These are phyloP conservation scores for Penicillium waksmanii DNA, from an alignment of 495 filamentous ascomycete species.

Conservation along the genomic window DNA sequence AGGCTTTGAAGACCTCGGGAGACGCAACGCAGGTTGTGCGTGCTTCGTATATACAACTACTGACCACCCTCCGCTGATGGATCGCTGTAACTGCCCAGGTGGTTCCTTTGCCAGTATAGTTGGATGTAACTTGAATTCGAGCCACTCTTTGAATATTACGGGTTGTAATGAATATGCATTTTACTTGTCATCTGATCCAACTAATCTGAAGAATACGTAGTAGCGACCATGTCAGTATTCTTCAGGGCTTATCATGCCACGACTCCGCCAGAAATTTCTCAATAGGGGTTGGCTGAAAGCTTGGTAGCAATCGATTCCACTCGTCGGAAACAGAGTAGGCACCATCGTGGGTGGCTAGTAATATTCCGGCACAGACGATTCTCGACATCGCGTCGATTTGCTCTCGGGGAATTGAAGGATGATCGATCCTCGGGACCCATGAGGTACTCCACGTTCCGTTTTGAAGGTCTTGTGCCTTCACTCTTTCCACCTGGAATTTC, in stretches of 20 bases:
- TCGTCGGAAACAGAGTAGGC: conserved; percentile 52
- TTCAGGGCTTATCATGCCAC: conserved; percentile 48
- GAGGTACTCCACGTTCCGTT: conserved; percentile 47
- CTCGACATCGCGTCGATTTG: conserved; percentile 37
- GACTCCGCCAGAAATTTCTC: conserved; percentile 51
- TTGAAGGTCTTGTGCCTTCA: conserved; percentile 50
- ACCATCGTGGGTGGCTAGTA: conserved; percentile 43
- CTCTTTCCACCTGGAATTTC: conserved; percentile 46
- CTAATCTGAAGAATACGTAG: too few relatives aligned
- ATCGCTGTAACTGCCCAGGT: too few relatives aligned
- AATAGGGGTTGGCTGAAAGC: conserved; percentile 50
- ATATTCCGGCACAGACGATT: conserved; percentile 38
- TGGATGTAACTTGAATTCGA: too few relatives aligned
- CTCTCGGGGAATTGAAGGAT: conserved; percentile 48
- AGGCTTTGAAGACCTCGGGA: too few relatives aligned
- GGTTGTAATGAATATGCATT: too few relatives aligned
- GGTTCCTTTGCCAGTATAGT: too few relatives aligned
- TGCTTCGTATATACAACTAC: too few relatives aligned
- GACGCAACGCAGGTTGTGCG: too few relatives aligned
- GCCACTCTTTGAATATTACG: too few relatives aligned
- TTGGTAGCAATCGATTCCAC: conserved; percentile 56
- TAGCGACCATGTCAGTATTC: background rate
- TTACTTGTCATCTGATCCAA: too few relatives aligned
- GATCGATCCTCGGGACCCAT: conserved; percentile 45
- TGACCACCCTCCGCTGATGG: too few relatives aligned